A percentile compares a stretch with the other conserved stretches of the same genome.
Evolutionary conservation across 345 rosid genomes (phyloP).

Genomic region (Triadica sebifera): DNA sequence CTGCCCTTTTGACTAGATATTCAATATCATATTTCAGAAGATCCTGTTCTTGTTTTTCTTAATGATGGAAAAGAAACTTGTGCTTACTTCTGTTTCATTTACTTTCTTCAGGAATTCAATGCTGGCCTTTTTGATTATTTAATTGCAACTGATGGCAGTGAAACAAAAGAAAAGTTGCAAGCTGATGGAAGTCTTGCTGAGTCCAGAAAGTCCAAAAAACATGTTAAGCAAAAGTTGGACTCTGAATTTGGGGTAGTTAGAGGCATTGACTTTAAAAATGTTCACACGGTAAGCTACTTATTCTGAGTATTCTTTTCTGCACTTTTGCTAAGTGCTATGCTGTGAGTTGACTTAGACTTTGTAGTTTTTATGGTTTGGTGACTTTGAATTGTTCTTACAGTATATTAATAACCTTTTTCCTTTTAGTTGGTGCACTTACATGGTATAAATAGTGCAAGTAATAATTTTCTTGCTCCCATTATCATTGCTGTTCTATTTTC

Average conservation of each 20-base stretch:
- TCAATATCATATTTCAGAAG: not conserved
- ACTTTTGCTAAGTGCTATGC: not conserved
- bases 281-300: conserved; percentile 60
- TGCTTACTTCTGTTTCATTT: conserved; percentile 16
- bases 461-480: too few relatives aligned
- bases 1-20: not conserved
- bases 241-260: conserved; percentile 93
- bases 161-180: conserved; percentile 57
- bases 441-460: too few relatives aligned
- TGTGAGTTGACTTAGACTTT: not conserved
- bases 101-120: conserved; percentile 71
- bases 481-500: not conserved
- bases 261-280: conserved; percentile 93
- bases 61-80: not conserved
- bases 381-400: not conserved
- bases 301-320: not conserved
- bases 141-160: conserved; percentile 79
- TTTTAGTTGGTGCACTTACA: not conserved
- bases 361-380: not conserved
- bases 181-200: conserved; percentile 34
- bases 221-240: conserved; percentile 56
- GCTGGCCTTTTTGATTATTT: conserved; percentile 92
- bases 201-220: conserved; percentile 45
- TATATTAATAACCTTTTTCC: not conserved
- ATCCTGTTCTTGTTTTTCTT: not conserved